Evolutionary conservation across 331 rosid genomes (phyloP).

Genomic region (Erythrophleum ivorense): DNA sequence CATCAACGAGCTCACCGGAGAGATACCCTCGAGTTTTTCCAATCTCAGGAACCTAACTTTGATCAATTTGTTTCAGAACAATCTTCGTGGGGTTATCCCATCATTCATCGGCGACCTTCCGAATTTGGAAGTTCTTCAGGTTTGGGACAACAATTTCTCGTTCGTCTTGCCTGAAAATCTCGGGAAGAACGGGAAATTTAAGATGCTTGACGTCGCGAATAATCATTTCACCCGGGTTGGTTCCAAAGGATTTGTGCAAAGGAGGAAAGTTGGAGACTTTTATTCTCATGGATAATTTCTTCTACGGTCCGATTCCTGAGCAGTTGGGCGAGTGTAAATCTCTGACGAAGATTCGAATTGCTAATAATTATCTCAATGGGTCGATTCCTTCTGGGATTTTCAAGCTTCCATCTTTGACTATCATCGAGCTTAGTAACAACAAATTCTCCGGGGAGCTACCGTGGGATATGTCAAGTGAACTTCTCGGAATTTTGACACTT

Average conservation of each 20-base stretch:
- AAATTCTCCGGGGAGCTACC: constrained; percentile 69
- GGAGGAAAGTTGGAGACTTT: constrained; percentile 56
- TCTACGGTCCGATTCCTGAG: constrained; percentile 72
- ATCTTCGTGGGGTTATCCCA: constrained; percentile 66
- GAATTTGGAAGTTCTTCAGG: constrained; percentile 65
- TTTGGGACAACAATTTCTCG: constrained; percentile 88
- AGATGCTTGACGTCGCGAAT: constrained; percentile 55
- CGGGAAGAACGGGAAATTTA: constrained; percentile 63
- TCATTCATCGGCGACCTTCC: constrained; percentile 72
- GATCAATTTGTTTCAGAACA: constrained; percentile 69
- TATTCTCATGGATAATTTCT: constrained; percentile 64
- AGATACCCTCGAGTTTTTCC: constrained; percentile 67
- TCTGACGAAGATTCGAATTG: constrained; percentile 55
- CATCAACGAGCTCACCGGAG: constrained; percentile 69
- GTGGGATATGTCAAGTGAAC: constrained; percentile 44
- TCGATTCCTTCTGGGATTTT: constrained; percentile 71
- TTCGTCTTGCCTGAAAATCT: constrained; percentile 67
- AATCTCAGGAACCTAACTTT: constrained; percentile 66
- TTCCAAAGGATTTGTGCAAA: constrained; percentile 70
- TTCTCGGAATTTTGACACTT: constrained; percentile 53
- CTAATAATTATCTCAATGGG: constrained; percentile 60
- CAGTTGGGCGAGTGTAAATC: constrained; percentile 71
- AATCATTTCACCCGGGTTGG: constrained; percentile 73
- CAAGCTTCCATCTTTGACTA: constrained; percentile 45
- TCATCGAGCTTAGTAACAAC: constrained; percentile 66